Base-by-base conservation (phyloP, 1,284 basidiomycete species). In the Ceratobasidium sp. region DNA sequence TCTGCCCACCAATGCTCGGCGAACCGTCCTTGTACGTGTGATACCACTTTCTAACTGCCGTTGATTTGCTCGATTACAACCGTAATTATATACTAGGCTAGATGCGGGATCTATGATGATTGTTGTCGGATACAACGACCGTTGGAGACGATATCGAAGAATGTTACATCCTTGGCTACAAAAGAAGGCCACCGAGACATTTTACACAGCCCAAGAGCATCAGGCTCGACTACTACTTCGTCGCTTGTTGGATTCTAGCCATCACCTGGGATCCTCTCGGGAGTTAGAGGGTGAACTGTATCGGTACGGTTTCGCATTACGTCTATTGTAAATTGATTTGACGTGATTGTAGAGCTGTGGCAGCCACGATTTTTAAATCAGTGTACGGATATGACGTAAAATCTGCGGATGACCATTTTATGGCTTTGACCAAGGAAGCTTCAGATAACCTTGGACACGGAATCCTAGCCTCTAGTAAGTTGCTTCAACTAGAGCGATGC, bases 81-180 rank as follows among this genome's bases (percentile, higher is more conserved):
- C 1, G 23, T 66, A 64, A 77, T 26, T 77, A 13, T 46, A 46
- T 46, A 13, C 44, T 46, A 46, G 44, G 44, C 44, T 46, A 13
- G 44, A 46, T 13, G 73, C 60, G 39, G 73, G 18, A 66, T 66
- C 5, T 77, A 77, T 39, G 63, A 46, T 66, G 6, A 60, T 60
- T 6, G 26, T 77, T 33, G 12, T 77, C 20, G 60, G 44, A 3
- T 77, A 77, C n/a, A 60, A 60, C 3, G 42, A 55, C 39, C 73
- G 73, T 9, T 77, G 73, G 73, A 77, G 55, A 46, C 60, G 64
- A 49, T 60, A 67, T 46, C 73, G 73, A 18, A 49, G 73, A 5
- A 77, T 77, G 73, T 58, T 77, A 64, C 73, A 77, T 39, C 40
- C 51, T 10, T 77, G 73, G 73, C 63, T 77, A 7, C 73, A 77